Evolutionary conservation across 2,329 filamentous ascomycete species (phyloP), one percentile per base, ranked within the genome.

Genomic region (Aspergillus ruber): DNA sequence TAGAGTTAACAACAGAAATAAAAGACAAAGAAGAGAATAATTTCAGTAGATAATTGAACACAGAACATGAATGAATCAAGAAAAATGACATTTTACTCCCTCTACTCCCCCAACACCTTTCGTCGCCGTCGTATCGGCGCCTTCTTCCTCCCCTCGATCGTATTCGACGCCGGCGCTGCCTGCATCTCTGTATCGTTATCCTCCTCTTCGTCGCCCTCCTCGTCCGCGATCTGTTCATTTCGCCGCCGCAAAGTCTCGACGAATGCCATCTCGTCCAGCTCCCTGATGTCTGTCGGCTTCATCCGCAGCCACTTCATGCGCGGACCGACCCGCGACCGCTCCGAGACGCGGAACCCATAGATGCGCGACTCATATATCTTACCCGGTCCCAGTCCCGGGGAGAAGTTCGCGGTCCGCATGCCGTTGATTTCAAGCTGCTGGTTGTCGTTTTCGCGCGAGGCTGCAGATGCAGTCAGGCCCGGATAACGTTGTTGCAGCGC

Each of bases 301-400:
- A 86, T 84, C 56, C 93, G 83, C 59, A 98, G 74, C 93, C 93
- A 98, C 66, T 90, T 90, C 93, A 98, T 98, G 51, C 93, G 81
- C 10, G 93, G 93, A 0, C 93, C 93, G 20, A 88, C 90, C 56
- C 87, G 83, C 38, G 93, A 88, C 49, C 90, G 79, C 69, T 97
- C 93, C 15, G 88, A 91, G 18, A 98, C 93, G 52, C 86, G 82
- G 74, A 98, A 98, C 23, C 93, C 93, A 70, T 97, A 98, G 66
- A 98, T 97, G 57, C 85, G 86, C 50, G 93, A 90, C 65, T 96
- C 89, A 71, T 97, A 97, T 60, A 96, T 88, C 66, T 84, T 89
- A 50, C 83, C 82, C 43, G 75, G 75, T 9, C 93, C 93, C 2
- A 98, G 77, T 1, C 90, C 89, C 0, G 93, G 90, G 1, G 86